Percentiles rank a stretch among this genome's conserved stretches.
These are phyloP conservation scores for Colletotrichum sp. DNA, from an alignment of 2,329 filamentous ascomycete species.

Conservation along the genomic window DNA sequence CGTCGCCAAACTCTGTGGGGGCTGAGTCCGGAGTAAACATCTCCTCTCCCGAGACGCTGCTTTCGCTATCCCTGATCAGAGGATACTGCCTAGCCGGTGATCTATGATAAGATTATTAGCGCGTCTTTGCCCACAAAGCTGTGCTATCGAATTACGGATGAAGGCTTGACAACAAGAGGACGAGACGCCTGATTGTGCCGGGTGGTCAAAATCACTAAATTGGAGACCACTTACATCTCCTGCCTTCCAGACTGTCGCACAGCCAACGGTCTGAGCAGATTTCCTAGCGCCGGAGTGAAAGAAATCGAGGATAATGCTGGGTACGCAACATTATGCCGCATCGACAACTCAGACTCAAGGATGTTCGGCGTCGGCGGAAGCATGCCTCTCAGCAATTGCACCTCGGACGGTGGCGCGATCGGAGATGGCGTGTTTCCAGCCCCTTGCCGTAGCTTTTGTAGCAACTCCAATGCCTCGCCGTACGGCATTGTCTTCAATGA, in stretches of 20 bases:
- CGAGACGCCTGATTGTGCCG: accelerated
- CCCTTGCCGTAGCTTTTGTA: neutral
- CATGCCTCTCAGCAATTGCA: neutral
- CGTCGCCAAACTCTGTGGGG: neutral
- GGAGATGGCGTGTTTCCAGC: neutral
- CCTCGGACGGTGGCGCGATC: neutral
- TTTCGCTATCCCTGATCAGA: neutral
- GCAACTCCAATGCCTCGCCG: neutral
- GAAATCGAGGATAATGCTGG: neutral
- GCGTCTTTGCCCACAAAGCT: neutral
- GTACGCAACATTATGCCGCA: neutral
- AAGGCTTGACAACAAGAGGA: accelerated
- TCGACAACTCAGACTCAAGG: neutral
- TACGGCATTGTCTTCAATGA: neutral
- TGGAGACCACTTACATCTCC: neutral
- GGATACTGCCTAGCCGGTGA: neutral
- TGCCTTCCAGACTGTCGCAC: neutral
- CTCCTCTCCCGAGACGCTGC: neutral
- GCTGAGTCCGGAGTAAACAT: neutral
- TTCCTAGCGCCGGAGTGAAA: neutral
- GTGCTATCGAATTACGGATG: accelerated
- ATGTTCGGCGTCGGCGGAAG: neutral
- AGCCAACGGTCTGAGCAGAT: neutral
- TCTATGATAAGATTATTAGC: neutral
- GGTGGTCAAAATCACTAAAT: accelerated